Evolutionary conservation across 2,329 filamentous ascomycete genomes (phyloP).

Genomic region (Pseudopithomyces maydicus): DNA sequence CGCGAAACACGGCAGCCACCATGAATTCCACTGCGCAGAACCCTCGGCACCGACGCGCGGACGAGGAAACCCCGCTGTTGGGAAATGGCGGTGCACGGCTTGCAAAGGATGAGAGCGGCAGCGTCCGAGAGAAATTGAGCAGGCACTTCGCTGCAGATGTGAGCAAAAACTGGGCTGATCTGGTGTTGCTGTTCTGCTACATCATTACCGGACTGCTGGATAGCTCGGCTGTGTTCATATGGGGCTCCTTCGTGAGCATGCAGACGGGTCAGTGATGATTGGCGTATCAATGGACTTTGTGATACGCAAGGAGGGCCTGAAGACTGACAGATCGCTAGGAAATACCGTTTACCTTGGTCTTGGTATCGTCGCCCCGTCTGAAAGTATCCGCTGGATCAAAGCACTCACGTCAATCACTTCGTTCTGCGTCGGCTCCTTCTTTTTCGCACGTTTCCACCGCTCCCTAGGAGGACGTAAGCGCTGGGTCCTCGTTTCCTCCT

Average conservation of each 20-base stretch:
- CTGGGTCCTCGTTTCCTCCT: constrained; percentile 64
- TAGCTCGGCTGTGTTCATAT: constrained; percentile 75
- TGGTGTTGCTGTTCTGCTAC: constrained; percentile 74
- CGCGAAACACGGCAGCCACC: constrained; percentile 10
- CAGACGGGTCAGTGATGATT: constrained; percentile 66
- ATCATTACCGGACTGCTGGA: constrained; percentile 78
- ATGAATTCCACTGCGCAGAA: constrained; percentile 19
- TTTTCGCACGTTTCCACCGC: constrained; percentile 73
- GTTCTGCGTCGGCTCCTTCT: constrained; percentile 75
- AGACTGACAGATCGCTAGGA: constrained; percentile 41
- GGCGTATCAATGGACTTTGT: neutral
- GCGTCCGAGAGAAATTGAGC: constrained; percentile 18
- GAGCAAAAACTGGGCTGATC: constrained; percentile 66
- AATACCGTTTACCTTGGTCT: constrained; percentile 82
- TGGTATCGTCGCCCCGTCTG: constrained; percentile 65
- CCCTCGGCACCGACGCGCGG: constrained; percentile 8
- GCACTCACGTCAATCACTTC: constrained; percentile 71
- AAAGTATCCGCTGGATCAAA: constrained; percentile 68
- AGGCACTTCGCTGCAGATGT: constrained; percentile 56
- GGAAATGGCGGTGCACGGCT: constrained; percentile 14
- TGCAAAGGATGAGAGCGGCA: constrained; percentile 18
- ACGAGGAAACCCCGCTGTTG: constrained; percentile 44
- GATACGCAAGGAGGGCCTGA: neutral
- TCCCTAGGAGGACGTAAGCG: constrained; percentile 64
- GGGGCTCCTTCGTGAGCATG: constrained; percentile 83